phyloP scores from a whole-genome alignment of 495 filamentous ascomycete species.

The Hamigera avellanea region DNA sequence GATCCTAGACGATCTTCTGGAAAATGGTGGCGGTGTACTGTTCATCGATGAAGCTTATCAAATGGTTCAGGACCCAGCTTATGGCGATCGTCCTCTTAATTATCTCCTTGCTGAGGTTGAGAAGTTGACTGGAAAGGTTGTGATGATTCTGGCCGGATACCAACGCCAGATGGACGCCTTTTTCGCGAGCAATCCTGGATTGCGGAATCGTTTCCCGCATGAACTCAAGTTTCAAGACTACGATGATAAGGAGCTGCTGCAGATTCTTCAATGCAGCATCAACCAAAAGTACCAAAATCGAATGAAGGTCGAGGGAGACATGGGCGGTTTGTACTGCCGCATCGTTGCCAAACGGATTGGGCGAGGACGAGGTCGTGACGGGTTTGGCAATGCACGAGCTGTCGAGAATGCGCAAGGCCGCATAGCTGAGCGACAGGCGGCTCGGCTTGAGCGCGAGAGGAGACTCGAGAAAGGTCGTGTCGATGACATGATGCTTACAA shows the following conservation, averaged over 20 bases:
- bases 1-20: conserved; percentile 42
- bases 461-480: conserved; percentile 7
- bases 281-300: conserved; percentile 31
- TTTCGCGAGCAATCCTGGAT: conserved; percentile 65
- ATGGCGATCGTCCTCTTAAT: conserved; percentile 52
- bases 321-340: conserved; percentile 50
- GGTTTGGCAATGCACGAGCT: conserved; percentile 63
- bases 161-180: conserved; percentile 69
- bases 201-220: conserved; percentile 61
- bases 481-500: conserved; percentile 41
- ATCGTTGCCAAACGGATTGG: conserved; percentile 53
- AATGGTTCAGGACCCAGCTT: conserved; percentile 30
- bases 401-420: conserved; percentile 48
- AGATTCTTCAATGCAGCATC: conserved; percentile 39
- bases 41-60: conserved; percentile 74
- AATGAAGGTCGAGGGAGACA: conserved; percentile 51
- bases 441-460: conserved; percentile 36
- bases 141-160: conserved; percentile 71
- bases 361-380: conserved; percentile 46
- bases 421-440: conserved; percentile 47
- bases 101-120: conserved; percentile 67
- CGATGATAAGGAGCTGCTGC: conserved; percentile 48
- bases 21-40: conserved; percentile 52
- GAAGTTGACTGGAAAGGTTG: conserved; percentile 60
- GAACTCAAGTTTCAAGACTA: conserved; percentile 60